These are phyloP conservation scores for Camillea tinctor DNA, from an alignment of 2,329 filamentous ascomycete species.

Conservation along the genomic window DNA sequence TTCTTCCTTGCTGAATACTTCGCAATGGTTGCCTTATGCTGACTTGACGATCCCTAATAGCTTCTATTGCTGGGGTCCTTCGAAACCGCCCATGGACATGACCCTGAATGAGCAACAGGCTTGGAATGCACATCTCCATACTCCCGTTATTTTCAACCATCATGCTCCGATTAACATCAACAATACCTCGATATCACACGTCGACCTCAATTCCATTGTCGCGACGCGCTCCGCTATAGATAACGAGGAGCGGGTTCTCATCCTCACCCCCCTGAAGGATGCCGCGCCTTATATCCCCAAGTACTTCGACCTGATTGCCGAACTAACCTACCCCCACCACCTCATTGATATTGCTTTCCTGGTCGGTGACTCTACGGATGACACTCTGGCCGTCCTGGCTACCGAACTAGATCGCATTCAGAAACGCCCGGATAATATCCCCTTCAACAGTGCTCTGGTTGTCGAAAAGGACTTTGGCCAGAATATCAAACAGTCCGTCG, in stretches of 20 bases:
- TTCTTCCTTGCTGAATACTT: slow-evolving; percentile 1
- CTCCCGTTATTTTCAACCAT: slow-evolving; percentile 94
- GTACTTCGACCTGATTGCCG: slow-evolving; percentile 89
- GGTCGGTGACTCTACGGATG: slow-evolving; percentile 86
- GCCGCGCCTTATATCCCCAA: slow-evolving; percentile 78
- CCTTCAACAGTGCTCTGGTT: slow-evolving; percentile 82
- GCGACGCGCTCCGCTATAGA: slow-evolving; percentile 75
- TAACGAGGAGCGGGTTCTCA: slow-evolving; percentile 85
- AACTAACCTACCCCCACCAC: slow-evolving; percentile 90
- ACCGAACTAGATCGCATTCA: slow-evolving; percentile 88
- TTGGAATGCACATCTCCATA: slow-evolving; percentile 86
- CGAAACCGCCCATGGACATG: slow-evolving; percentile 96
- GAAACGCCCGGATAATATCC: slow-evolving; percentile 71
- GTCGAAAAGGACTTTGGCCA: slow-evolving; percentile 88
- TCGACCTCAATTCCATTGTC: slow-evolving; percentile 81
- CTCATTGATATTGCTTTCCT: slow-evolving; percentile 95
- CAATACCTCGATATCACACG: slow-evolving; percentile 70
- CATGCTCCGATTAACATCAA: slow-evolving; percentile 87
- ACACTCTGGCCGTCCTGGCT: slow-evolving; percentile 83
- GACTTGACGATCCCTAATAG: slow-evolving; percentile 45
- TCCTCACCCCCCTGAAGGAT: slow-evolving; percentile 91
- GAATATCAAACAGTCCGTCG: slow-evolving; percentile 74
- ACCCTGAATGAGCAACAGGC: slow-evolving; percentile 83
- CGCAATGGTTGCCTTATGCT: slow-evolving; percentile 10
- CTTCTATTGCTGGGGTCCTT: slow-evolving; percentile 96